Evolutionary conservation across 164 flowering plant species (phyloP).

Genomic region (Chloranthus sessilifolius): DNA sequence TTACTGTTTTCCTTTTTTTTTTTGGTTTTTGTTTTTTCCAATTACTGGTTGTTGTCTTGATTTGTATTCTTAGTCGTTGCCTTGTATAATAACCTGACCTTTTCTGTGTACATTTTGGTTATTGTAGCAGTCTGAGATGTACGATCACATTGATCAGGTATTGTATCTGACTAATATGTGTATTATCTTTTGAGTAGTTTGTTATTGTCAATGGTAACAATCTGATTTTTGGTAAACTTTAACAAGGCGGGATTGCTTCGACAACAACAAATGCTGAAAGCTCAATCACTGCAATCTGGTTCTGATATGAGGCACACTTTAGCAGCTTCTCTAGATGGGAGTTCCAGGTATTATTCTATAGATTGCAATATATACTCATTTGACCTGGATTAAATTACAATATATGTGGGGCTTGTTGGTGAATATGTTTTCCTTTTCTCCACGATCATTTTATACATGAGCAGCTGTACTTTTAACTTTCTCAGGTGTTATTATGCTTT

Average conservation of each 20-base stretch:
- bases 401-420: not conserved
- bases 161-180: not conserved
- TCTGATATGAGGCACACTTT: slow-evolving; percentile 9
- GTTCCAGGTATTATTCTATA: slow-evolving; percentile 55
- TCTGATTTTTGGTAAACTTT: slow-evolving; percentile 1
- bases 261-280: slow-evolving; percentile 71
- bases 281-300: slow-evolving; percentile 53
- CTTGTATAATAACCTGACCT: not conserved
- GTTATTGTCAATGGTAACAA: too few relatives aligned
- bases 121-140: slow-evolving; percentile 45
- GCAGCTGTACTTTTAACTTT: too few relatives aligned
- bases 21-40: not conserved
- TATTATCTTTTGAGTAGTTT: not conserved
- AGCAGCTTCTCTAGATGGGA: slow-evolving; percentile 53
- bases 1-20: not conserved
- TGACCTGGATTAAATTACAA: not conserved
- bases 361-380: not conserved
- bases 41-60: not conserved
- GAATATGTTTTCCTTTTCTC: too few relatives aligned
- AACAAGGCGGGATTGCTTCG: slow-evolving; percentile 48
- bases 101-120: slow-evolving; percentile 2
- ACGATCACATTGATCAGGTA: slow-evolving; percentile 72
- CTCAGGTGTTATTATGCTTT: too few relatives aligned
- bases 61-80: not conserved
- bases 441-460: too few relatives aligned